Percentiles rank a stretch among this genome's conserved stretches.
phyloP scores from a whole-genome alignment of 441 rosid genomes.

The Populus hybrid region DNA sequence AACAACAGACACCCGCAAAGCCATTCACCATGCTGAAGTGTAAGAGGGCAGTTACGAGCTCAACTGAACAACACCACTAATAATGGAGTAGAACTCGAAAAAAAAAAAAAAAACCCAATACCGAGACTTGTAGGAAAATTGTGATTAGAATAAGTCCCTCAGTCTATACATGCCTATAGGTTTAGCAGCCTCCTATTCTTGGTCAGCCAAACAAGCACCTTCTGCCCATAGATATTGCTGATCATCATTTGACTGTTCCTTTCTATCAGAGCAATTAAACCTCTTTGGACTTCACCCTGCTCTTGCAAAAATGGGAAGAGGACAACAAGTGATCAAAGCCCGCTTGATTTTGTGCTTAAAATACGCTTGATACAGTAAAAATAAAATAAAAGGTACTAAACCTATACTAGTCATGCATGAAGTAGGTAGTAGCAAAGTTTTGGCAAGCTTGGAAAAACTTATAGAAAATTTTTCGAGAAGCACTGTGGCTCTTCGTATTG shows the following conservation, averaged over 20 bases:
- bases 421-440: not conserved
- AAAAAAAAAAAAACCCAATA: not conserved
- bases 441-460: not conserved
- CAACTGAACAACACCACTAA: not conserved
- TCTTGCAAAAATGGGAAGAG: conserved; percentile 10
- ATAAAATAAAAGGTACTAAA: not conserved
- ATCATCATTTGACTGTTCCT: conserved; percentile 34
- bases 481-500: not conserved
- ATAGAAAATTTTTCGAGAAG: not conserved
- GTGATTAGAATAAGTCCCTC: not conserved
- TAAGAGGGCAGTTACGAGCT: not conserved
- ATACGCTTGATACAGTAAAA: not conserved
- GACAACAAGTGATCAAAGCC: conserved; percentile 3
- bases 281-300: conserved; percentile 27
- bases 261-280: conserved; percentile 32
- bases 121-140: not conserved
- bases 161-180: conserved; percentile 8
- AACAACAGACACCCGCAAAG: not conserved
- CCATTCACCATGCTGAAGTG: not conserved
- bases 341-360: not conserved
- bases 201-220: conserved; percentile 36
- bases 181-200: conserved; percentile 23
- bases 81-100: not conserved
- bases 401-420: not conserved
- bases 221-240: conserved; percentile 54